Percentiles rank a stretch among this genome's conserved stretches.
phyloP scores from a whole-genome alignment of 2,329 filamentous ascomycete genomes.

The Neobulgaria alba region DNA sequence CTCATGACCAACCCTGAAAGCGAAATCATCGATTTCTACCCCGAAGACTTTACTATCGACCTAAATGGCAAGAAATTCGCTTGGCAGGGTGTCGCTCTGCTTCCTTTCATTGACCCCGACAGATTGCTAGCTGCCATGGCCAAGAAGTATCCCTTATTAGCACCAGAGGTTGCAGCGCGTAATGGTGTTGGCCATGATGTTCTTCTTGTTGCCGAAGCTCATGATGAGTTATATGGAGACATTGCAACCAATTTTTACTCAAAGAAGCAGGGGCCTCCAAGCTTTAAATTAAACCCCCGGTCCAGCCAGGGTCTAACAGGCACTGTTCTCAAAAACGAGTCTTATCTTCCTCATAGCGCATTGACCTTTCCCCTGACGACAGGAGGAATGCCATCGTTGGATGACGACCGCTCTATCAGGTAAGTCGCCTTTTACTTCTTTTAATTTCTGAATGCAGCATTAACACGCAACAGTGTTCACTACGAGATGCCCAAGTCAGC shows the following conservation, averaged over 20 bases:
- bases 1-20: conserved; percentile 85
- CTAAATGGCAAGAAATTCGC: conserved; percentile 97
- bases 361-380: conserved; percentile 70
- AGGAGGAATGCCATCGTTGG: conserved; percentile 64
- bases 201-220: conserved; percentile 73
- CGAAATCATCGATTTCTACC: conserved; percentile 95
- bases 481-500: conserved; percentile 72
- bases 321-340: conserved; percentile 69
- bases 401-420: conserved; percentile 81
- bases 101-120: conserved; percentile 94
- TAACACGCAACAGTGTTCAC: conserved; percentile 54
- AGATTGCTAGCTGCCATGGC: conserved; percentile 75
- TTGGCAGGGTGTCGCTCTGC: conserved; percentile 89
- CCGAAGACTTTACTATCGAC: conserved; percentile 86
- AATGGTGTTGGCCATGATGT: conserved; percentile 77
- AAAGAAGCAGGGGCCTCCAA: conserved; percentile 64
- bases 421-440: conserved; percentile 39
- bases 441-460: background rate
- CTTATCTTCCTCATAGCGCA: conserved; percentile 75
- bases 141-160: conserved; percentile 72
- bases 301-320: conserved; percentile 73
- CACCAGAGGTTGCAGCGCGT: conserved; percentile 64
- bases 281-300: conserved; percentile 65
- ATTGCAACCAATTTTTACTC: conserved; percentile 83
- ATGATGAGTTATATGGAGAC: conserved; percentile 73